These are phyloP conservation scores for Epichloe hybrida DNA, from an alignment of 2,329 filamentous ascomycete species.

Conservation along the genomic window DNA sequence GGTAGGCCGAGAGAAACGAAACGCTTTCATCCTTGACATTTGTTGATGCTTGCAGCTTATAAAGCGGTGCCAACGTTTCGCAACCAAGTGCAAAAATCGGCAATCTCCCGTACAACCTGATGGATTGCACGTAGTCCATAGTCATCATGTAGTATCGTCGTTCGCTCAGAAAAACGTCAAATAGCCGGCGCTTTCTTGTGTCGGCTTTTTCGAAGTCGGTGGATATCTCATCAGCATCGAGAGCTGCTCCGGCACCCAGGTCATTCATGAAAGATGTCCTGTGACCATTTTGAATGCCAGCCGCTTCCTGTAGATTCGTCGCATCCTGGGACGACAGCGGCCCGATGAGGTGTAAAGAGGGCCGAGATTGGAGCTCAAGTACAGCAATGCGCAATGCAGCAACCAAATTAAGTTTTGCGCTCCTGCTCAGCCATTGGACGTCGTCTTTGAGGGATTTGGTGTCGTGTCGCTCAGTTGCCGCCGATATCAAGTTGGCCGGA, in stretches of 20 bases:
- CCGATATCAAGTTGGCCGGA: constrained; percentile 68
- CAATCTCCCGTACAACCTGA: constrained; percentile 28
- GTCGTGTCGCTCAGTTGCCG: constrained; percentile 52
- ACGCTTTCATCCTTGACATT: constrained; percentile 25
- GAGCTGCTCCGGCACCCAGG: constrained; percentile 30
- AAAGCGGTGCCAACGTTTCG: constrained; percentile 17
- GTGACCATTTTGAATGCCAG: constrained; percentile 48
- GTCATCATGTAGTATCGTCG: constrained; percentile 54
- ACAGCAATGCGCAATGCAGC: constrained; percentile 68
- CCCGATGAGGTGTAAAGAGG: constrained; percentile 57
- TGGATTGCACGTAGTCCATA: constrained; percentile 40
- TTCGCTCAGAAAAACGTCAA: constrained; percentile 59
- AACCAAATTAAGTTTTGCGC: constrained; percentile 65
- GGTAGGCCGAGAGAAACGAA: constrained; percentile 33
- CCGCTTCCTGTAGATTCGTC: constrained; percentile 60
- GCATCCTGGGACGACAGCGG: constrained; percentile 67
- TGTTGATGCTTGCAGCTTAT: constrained; percentile 15
- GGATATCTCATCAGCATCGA: constrained; percentile 42
- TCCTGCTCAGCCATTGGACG: constrained; percentile 71
- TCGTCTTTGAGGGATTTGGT: constrained; percentile 74
- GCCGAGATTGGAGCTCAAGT: constrained; percentile 70
- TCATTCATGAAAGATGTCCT: constrained; percentile 43
- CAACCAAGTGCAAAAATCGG: constrained; percentile 19
- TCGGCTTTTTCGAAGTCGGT: constrained; percentile 48
- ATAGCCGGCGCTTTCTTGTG: constrained; percentile 51